Base-by-base conservation (phyloP, 2,329 filamentous ascomycete species). In the Penicillium sp. region DNA sequence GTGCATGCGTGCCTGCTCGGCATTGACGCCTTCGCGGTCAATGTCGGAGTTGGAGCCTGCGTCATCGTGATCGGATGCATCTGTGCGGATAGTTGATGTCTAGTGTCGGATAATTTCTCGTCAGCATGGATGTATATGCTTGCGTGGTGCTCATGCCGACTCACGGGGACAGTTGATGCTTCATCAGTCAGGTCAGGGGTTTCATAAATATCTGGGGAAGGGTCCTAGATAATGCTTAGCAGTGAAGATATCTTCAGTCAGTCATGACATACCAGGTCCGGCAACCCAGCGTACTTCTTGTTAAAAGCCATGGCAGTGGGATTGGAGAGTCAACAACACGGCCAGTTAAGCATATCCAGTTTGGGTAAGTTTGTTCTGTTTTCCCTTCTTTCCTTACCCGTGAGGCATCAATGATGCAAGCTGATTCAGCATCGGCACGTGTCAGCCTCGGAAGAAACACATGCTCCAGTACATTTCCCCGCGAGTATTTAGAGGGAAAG, bases 141-240 rank as follows among this genome's bases (percentile, higher is more conserved):
- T 15, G 34, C 6, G 4, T 22, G 23, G 25, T 25, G 30, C n/a
- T 36, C 32, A 37, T 25, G 12, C 20, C 40, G 28, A 64, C 77
- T 65, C 70, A 90, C 85, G 39, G 82, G 85, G 40, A 88, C 70
- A 32, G 88, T 95, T 14, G 88, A 94, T 47, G 80, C 84, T 64
- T 94, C 89, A 59, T 95, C 87, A 39, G 84, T 90, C 50, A 95
- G 72, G 39, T 94, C 89, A 50, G 90, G 89, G 11, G 92, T 96
- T 67, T 96, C 90, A 72, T 95, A 96, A 56, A 95, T 86, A 59
- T 96, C 92, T 50, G 89, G 89, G 17, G 89, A 88, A 37, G 83
- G 84, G 67, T 95, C 89, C 85, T 93, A 14, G 18, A 12, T 18
- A 51, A 38, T 1, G 17, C 16, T 8, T 35, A 30, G 25, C 22